phyloP scores from a whole-genome alignment of 768 basidiomycete species.

The Boletellus ananiceps region DNA sequence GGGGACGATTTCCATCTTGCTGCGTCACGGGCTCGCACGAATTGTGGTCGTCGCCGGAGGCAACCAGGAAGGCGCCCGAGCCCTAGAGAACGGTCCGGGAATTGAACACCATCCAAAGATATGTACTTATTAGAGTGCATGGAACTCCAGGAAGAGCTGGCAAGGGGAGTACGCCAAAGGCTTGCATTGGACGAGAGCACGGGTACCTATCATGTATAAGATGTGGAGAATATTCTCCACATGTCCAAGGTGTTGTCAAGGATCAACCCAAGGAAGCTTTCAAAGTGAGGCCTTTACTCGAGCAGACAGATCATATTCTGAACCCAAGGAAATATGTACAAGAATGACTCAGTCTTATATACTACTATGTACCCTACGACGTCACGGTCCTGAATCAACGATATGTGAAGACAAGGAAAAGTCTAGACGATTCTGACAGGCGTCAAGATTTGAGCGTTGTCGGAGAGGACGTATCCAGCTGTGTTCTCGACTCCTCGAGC shows the following conservation, averaged over 20 bases:
- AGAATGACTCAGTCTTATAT: too few species aligned
- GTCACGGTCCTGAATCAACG: too few species aligned
- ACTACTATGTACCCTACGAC: too few species aligned
- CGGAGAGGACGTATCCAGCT: slow-evolving; percentile 27
- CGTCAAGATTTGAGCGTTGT: slow-evolving; percentile 11
- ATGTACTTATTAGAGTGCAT: slow-evolving; percentile 40
- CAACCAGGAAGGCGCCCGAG: slow-evolving; percentile 36
- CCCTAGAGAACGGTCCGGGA: slow-evolving; percentile 40
- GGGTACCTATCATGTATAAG: background rate
- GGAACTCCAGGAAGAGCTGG: slow-evolving; percentile 44
- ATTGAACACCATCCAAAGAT: slow-evolving; percentile 36
- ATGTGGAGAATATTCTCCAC: too few species aligned
- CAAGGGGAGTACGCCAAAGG: slow-evolving; percentile 40
- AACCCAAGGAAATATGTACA: too few species aligned
- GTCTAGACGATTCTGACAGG: too few species aligned
- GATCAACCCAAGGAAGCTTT: too few species aligned
- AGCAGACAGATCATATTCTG: too few species aligned
- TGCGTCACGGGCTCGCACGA: slow-evolving; percentile 50
- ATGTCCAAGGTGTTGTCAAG: background rate
- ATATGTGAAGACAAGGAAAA: too few species aligned
- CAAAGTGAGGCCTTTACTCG: too few species aligned
- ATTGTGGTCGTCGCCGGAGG: slow-evolving; percentile 39
- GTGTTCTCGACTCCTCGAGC: slow-evolving; percentile 51
- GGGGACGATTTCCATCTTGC: slow-evolving; percentile 55
- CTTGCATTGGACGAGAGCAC: slow-evolving; percentile 34